Conservation (phyloP, 73 alveolate species). For the Tetrahymena thermophila region DNA sequence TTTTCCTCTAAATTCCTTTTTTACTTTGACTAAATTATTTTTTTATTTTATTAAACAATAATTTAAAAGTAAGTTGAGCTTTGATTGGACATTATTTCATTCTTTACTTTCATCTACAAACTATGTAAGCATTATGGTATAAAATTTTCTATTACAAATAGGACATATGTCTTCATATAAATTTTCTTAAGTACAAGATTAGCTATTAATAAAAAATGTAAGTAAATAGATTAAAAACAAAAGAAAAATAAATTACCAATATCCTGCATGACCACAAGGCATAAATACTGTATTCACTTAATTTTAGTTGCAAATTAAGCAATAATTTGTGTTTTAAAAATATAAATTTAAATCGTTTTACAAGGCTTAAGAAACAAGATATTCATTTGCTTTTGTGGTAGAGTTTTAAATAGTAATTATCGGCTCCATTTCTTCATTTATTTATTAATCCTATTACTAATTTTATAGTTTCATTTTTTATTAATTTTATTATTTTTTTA, state of each 20-base stretch:
- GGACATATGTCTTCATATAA: background rate
- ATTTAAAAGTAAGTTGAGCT: no score
- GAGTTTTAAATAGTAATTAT: background rate
- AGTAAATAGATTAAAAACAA: background rate
- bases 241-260: background rate
- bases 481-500: background rate
- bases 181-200: background rate
- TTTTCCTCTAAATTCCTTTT: no score
- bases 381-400: background rate
- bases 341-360: background rate
- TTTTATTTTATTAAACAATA: no score
- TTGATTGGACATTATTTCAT: background rate
- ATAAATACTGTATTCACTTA: background rate
- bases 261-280: constrained; percentile 1
- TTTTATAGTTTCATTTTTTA: background rate
- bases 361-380: background rate
- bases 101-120: background rate
- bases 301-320: background rate
- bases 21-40: no score
- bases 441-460: background rate
- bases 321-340: background rate
- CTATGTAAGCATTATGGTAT: background rate
- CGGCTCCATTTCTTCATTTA: background rate
- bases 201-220: background rate
- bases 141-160: background rate